Base-by-base conservation (phyloP, 345 rosid genomes). In the Lumnitzera littorea region DNA sequence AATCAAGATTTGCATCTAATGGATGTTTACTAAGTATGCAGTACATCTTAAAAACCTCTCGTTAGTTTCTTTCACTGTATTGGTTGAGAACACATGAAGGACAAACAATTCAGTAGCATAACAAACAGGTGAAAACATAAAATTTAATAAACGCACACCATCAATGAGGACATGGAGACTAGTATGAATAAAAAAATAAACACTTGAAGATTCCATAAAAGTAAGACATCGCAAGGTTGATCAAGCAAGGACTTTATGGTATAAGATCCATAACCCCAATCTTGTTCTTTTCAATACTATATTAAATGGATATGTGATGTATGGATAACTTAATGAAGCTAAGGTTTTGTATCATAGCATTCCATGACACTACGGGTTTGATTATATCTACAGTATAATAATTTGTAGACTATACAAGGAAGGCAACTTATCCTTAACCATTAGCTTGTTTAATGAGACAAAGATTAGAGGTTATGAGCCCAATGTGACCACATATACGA, bases 391-490 rank as follows among this genome's bases (percentile, higher is more conserved):
- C 70, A 91, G 79, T 76, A 81, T 76, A 61, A 66, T 83, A 63
- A 79, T 87, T 31, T 56, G 69, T 63, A 95, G 96, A 56, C 74
- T 80, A 53, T 87, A 89, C 78, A 89, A 76, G 84, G 74, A 80
- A 73, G 85, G 89, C 46, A 72, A 66, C 60, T 67, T 80, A 8
- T 77, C 76, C 53, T 72, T 87, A 48, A 95, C 98, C 70, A 51
- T 80, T 36, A 81, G 82, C 62, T 65, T 82, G 74, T 53, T 81
- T 53, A 60, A 74, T 12, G 82, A 80, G 61, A 83, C 87, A 89
- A 69, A 36, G 47, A 13, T 12, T 12, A 80, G 57, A 27, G 89
- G 95, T 51, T 85, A 86, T 58, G 66, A 70, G 67, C 92, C 98
- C 11, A 87, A 83, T 53, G 65, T 76, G 55, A 47, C 73, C 64